Evolutionary conservation across 1,139 yeast species (phyloP), one percentile per base, ranked within the genome.

Genomic region (Candida smagusa): DNA sequence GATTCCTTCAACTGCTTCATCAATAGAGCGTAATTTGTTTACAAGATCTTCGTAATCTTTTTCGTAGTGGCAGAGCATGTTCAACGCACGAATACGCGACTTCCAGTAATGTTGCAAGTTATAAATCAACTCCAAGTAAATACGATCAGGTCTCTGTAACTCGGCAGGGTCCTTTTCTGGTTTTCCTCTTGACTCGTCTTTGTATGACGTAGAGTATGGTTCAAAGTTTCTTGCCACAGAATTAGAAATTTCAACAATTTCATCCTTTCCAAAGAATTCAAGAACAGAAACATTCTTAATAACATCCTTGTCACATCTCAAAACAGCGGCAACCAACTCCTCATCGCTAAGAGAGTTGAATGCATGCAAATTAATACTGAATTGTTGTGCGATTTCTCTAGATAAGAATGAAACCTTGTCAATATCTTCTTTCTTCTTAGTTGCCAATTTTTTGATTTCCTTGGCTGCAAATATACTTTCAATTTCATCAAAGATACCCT

Each of bases 31-130:
- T 44, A 84, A 62, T 50, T 84, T 84, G 6, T 52, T 45, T 9
- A 81, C 79, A 28, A 83, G 59, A 41, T 82, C 89, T n/a, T 71
- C 75, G 50, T 83, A 84, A 43, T 85, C 94, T 49, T 75, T 82
- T 49, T 83, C 88, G 55, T 73, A 84, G 16, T 73, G 63, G 1
- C 81, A 65, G 12, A 82, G 68, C 12, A 84, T 77, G 31, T 65
- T 72, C 44, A 85, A 62, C 1, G 90, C 86, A 48, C 94, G 68
- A 65, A 78, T 79, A 65, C 95, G 76, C 3, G 92, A 82, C 42
- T 79, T 74, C 95, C 95, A 85, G 50, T 85, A 85, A 44, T 82
- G 84, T 46, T 82, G 89, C 46, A 84, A 68, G 48, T 84, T 84
- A 55, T 81, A 83, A 49, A 84, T 77, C 54, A 84, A 69, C 49